Conservation (phyloP, 108 stramenopile genomes). For the Nitzschia sp. region DNA sequence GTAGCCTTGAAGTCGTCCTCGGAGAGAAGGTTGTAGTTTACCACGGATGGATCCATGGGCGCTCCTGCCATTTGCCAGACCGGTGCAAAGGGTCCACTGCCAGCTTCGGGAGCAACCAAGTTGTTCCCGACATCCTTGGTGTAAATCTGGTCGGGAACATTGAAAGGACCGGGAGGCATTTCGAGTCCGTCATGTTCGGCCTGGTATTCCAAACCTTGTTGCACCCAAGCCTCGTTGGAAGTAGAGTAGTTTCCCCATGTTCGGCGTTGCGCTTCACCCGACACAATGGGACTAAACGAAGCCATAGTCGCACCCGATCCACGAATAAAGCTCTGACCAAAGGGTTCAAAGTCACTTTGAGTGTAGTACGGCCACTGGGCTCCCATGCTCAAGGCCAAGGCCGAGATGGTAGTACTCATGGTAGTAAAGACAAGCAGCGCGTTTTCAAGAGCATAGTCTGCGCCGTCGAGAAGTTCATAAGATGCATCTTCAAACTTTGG, state of each 20-base stretch:
- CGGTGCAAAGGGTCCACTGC: slow-evolving; percentile 26
- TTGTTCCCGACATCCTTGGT: not conserved
- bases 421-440: not conserved
- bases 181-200: not conserved
- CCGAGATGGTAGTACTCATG: slow-evolving; percentile 7
- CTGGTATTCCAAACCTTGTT: not conserved
- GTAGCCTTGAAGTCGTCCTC: slow-evolving; percentile 32
- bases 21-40: slow-evolving; percentile 59
- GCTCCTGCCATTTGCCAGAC: slow-evolving; percentile 58
- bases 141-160: not conserved
- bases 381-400: not conserved
- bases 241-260: slow-evolving; percentile 8
- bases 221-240: not conserved
- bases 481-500: not conserved
- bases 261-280: not conserved
- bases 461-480: not conserved
- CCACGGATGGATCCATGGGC: slow-evolving; percentile 36
- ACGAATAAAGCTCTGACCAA: not conserved
- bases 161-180: not conserved
- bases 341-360: not conserved
- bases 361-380: not conserved
- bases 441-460: not conserved
- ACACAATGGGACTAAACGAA: slow-evolving; percentile 13
- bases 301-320: not conserved
- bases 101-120: not conserved